Conservation (phyloP, 2,329 filamentous ascomycete species). For the Coniochaeta sp. region DNA sequence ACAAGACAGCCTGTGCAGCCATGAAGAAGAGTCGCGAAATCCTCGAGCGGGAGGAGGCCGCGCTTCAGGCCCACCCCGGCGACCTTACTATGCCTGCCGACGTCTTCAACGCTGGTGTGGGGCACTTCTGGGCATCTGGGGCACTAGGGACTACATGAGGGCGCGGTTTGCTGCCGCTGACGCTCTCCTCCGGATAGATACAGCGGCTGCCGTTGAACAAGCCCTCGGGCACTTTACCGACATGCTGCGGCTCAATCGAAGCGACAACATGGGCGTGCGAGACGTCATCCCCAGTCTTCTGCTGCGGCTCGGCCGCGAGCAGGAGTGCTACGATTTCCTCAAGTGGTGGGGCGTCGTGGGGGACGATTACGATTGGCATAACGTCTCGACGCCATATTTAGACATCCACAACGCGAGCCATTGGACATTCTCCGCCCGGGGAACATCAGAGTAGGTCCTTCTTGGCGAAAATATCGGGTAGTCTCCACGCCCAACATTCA, state of each 20-base stretch:
- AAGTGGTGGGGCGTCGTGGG: constrained; percentile 31
- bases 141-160: constrained; percentile 29
- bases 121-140: constrained; percentile 23
- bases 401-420: constrained; percentile 17
- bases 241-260: constrained; percentile 34
- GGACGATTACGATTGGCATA: constrained; percentile 26
- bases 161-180: constrained; percentile 19
- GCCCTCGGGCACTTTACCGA: constrained; percentile 31
- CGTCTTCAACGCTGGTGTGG: constrained; percentile 21
- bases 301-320: constrained; percentile 38
- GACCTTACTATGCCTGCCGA: constrained; percentile 3
- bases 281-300: constrained; percentile 30
- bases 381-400: constrained; percentile 11
- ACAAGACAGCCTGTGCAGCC: constrained; percentile 16
- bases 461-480: too few species aligned
- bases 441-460: too few species aligned
- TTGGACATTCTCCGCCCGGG: constrained; percentile 3
- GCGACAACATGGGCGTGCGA: constrained; percentile 36
- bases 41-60: not conserved
- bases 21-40: constrained; percentile 5
- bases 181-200: constrained; percentile 20
- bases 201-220: constrained; percentile 21
- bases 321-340: constrained; percentile 40
- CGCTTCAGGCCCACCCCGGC: not conserved
- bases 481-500: too few species aligned